Conservation (phyloP, 2,329 filamentous ascomycete genomes). For the Colletotrichum tabaci region DNA sequence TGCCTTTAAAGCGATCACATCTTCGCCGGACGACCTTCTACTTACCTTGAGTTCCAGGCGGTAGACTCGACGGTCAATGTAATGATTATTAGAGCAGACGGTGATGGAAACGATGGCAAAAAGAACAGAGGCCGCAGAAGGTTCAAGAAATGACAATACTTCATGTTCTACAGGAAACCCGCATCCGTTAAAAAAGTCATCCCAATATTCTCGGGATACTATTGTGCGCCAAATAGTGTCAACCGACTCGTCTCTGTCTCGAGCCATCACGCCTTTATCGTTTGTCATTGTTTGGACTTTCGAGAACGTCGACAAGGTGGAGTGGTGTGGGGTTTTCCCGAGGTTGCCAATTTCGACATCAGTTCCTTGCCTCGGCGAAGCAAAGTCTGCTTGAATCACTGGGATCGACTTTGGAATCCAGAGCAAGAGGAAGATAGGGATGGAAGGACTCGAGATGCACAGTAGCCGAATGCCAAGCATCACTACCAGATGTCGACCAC, state of each 20-base stretch:
- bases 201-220: not conserved
- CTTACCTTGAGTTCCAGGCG: not conserved
- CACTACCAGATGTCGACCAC: not conserved
- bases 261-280: not conserved
- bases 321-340: slow-evolving; percentile 10
- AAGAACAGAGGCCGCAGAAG: not conserved
- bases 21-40: too few species aligned
- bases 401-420: not conserved
- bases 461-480: not conserved
- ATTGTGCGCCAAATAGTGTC: not conserved
- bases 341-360: slow-evolving; percentile 24
- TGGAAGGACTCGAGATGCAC: not conserved
- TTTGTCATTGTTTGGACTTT: not conserved
- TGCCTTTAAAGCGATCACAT: too few species aligned
- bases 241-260: not conserved
- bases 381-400: not conserved
- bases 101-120: not conserved
- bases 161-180: too few species aligned
- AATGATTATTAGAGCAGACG: not conserved
- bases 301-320: slow-evolving; percentile 2
- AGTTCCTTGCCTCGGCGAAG: slow-evolving; percentile 18
- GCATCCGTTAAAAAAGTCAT: not conserved
- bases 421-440: not conserved
- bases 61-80: not conserved
- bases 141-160: not conserved